Percentiles rank a stretch among this genome's conserved stretches.
Conservation (phyloP, 306 rosid genomes). For the Casuarina cunninghamiana region DNA sequence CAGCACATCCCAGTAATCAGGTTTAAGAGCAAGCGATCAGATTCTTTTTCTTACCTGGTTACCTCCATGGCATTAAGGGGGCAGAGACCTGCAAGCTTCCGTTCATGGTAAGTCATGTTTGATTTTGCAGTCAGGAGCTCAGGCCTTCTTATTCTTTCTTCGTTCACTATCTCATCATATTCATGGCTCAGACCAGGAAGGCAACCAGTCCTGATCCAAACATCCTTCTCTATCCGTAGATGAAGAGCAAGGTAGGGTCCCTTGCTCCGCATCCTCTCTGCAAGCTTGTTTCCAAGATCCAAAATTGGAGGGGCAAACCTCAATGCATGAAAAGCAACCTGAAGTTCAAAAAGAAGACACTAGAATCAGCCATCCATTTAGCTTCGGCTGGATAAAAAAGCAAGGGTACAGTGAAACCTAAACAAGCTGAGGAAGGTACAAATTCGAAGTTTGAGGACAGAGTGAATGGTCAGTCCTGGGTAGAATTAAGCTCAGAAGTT, state of each 20-base stretch:
- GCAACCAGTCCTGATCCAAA: conserved; percentile 99
- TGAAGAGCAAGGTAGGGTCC: conserved; percentile 97
- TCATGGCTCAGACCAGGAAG: conserved; percentile 77
- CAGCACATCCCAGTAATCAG: not conserved
- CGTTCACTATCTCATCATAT: conserved; percentile 67
- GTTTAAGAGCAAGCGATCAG: conserved; percentile 1
- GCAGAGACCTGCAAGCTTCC: conserved; percentile 93
- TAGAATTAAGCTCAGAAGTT: not conserved
- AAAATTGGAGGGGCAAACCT: conserved; percentile 80
- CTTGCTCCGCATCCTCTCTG: conserved; percentile 77
- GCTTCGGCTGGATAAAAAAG: not conserved
- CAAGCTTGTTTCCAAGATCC: conserved; percentile 73
- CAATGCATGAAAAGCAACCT: conserved; percentile 97
- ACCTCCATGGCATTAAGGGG: conserved; percentile 86
- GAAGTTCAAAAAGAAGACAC: conserved; percentile 24
- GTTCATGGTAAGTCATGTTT: conserved; percentile 87
- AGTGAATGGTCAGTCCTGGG: not conserved
- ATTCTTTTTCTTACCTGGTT: conserved; percentile 50
- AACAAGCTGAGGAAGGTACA: not conserved
- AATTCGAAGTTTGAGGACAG: not conserved
- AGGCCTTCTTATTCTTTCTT: conserved; percentile 72
- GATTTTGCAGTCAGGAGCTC: conserved; percentile 87
- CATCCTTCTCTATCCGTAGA: conserved; percentile 94
- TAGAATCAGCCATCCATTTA: conserved; percentile 19
- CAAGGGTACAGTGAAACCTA: not conserved